These are phyloP conservation scores for Erodium moschatum DNA, from an alignment of 441 rosid genomes.

Conservation along the genomic window DNA sequence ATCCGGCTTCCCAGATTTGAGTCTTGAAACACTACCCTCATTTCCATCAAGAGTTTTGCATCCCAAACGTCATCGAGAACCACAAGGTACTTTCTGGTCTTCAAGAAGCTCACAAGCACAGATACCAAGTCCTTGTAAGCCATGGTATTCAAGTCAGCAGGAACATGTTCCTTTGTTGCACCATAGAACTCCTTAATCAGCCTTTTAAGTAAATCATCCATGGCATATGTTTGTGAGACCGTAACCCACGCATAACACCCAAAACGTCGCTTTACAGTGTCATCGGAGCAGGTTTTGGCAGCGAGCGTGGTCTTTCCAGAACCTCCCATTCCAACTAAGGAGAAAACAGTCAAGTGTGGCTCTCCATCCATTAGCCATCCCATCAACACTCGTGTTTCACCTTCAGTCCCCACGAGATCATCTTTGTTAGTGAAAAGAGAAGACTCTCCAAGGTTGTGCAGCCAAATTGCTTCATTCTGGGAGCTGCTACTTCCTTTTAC, in stretches of 20 bases:
- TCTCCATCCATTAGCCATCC: constrained; percentile 25
- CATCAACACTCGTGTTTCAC: constrained; percentile 19
- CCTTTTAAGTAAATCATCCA: constrained; percentile 26
- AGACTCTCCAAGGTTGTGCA: constrained; percentile 20
- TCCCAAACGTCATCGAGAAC: constrained; percentile 35
- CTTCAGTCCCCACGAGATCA: constrained; percentile 28
- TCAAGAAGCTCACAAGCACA: constrained; percentile 22
- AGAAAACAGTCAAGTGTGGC: constrained; percentile 16
- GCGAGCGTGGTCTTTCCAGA: constrained; percentile 31
- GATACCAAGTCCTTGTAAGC: constrained; percentile 24
- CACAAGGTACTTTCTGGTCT: constrained; percentile 26
- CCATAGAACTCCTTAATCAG: constrained; percentile 28
- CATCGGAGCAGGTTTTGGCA: constrained; percentile 26
- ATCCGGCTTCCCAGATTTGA: constrained; percentile 26
- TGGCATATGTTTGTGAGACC: constrained; percentile 28
- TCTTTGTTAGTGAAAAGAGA: constrained; percentile 27
- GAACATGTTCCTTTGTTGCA: constrained; percentile 22
- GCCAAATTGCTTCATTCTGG: neutral
- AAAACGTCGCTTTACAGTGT: constrained; percentile 23
- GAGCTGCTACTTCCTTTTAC: neutral
- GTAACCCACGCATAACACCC: constrained; percentile 7
- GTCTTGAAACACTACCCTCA: constrained; percentile 28
- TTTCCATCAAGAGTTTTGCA: constrained; percentile 24
- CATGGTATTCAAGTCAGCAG: constrained; percentile 17
- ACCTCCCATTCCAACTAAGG: constrained; percentile 34